A percentile compares a stretch with the other conserved stretches of the same genome.
Evolutionary conservation across 1,284 basidiomycete species (phyloP).

Genomic region (Cryptococcus maquisensis): DNA sequence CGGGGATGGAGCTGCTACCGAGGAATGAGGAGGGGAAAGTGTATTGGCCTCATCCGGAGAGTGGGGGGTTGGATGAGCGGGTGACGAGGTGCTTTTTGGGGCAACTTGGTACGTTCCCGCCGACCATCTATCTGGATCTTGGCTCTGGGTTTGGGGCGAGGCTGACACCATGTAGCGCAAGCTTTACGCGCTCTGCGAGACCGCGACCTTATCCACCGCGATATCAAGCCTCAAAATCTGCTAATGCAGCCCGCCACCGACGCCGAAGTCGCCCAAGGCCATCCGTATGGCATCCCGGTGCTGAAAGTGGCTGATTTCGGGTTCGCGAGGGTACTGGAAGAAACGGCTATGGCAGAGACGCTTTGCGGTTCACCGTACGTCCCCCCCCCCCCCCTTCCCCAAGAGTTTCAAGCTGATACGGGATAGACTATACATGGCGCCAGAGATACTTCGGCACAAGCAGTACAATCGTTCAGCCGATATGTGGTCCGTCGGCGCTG

Average conservation of each 20-base stretch:
- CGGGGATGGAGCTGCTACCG: constrained; percentile 49
- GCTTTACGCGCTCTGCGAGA: constrained; percentile 88
- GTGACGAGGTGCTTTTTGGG: constrained; percentile 90
- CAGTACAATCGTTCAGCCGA: constrained; percentile 98
- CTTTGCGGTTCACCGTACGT: constrained; percentile 92
- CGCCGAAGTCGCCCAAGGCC: constrained; percentile 74
- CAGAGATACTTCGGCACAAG: constrained; percentile 94
- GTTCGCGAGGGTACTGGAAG: constrained; percentile 88
- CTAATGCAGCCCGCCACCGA: constrained; percentile 77
- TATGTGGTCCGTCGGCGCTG: constrained; percentile 96
- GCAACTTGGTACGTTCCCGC: constrained; percentile 67
- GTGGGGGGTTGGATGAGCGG: constrained; percentile 84
- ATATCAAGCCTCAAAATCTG: constrained; percentile 95
- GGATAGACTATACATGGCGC: constrained; percentile 93
- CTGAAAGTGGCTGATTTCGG: constrained; percentile 97
- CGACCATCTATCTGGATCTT: too few species aligned
- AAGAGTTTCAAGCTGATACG: neutral
- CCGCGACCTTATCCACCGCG: constrained; percentile 88
- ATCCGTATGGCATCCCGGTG: constrained; percentile 87
- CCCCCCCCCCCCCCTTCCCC: neutral
- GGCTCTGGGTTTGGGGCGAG: neutral
- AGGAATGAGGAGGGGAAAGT: constrained; percentile 50
- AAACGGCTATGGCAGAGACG: constrained; percentile 92
- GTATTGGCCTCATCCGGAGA: constrained; percentile 84
- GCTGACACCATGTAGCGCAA: constrained; percentile 57